Percentiles rank a stretch among this genome's conserved stretches.
phyloP scores from a whole-genome alignment of 2,329 filamentous ascomycete genomes.

The Paracamarosporium sp. region DNA sequence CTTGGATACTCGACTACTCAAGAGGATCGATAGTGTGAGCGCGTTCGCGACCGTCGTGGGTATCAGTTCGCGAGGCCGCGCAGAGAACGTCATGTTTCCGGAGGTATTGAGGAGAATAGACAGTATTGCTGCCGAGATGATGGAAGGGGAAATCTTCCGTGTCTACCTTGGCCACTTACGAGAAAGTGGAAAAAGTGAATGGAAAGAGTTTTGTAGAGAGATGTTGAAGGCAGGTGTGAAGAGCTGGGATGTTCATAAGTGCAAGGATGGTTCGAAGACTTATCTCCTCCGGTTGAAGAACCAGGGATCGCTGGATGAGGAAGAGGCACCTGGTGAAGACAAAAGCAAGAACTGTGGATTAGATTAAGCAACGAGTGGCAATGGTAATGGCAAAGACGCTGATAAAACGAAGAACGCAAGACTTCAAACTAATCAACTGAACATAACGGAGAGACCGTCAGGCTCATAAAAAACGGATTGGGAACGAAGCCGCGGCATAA shows the following conservation, averaged over 20 bases:
- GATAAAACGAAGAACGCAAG: too few species aligned
- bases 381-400: too few species aligned
- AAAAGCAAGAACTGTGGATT: too few species aligned
- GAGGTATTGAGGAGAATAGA: neutral
- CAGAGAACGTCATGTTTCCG: slow-evolving; percentile 4
- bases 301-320: neutral
- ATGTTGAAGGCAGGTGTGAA: neutral
- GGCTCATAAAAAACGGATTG: too few species aligned
- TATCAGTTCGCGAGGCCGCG: slow-evolving; percentile 5
- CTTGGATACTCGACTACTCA: neutral
- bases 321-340: neutral
- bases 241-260: slow-evolving; percentile 2
- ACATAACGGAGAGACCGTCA: too few species aligned
- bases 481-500: too few species aligned
- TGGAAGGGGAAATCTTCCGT: neutral
- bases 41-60: slow-evolving; percentile 1
- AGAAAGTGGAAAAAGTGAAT: slow-evolving; percentile 1
- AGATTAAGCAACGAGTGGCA: too few species aligned
- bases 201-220: slow-evolving; percentile 6
- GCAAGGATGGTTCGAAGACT: neutral
- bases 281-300: neutral
- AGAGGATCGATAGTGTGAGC: neutral
- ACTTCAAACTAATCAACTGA: too few species aligned
- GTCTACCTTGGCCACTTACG: slow-evolving; percentile 1
- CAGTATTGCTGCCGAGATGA: neutral